Conservation (phyloP, 768 basidiomycete species). For the Tephrocybe sp. region DNA sequence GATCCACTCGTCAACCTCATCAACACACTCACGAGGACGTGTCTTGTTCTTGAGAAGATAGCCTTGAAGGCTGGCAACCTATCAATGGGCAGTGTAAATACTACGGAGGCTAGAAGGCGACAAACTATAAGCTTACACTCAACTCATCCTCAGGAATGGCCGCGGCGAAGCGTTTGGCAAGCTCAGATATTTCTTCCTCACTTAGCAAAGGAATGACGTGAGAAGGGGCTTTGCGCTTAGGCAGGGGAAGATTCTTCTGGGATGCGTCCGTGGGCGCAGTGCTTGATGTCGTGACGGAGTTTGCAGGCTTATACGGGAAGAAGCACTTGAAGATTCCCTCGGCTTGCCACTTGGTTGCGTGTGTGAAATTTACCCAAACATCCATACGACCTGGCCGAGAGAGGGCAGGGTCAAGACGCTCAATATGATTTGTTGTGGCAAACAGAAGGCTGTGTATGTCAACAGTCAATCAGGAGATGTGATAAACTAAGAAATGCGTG, state of each 20-base stretch:
- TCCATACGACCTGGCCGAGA: conserved; percentile 91
- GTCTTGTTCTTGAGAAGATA: conserved; percentile 90
- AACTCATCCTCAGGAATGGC: conserved; percentile 86
- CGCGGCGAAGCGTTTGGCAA: conserved; percentile 81
- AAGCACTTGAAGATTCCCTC: conserved; percentile 94
- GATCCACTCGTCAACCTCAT: conserved; percentile 78
- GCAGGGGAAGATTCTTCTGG: conserved; percentile 64
- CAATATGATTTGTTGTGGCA: conserved; percentile 93
- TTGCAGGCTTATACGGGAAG: conserved; percentile 68
- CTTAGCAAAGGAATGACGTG: conserved; percentile 68
- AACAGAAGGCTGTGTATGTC: conserved; percentile 64
- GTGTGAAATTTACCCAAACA: conserved; percentile 89
- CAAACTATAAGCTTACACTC: conserved; percentile 51
- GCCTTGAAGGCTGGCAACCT: conserved; percentile 85
- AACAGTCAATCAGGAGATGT: conserved; percentile 12
- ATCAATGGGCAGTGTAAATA: conserved; percentile 4
- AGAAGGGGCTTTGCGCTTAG: conserved; percentile 59
- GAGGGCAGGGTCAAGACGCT: conserved; percentile 87
- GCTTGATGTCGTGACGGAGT: conserved; percentile 15
- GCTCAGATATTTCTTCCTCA: conserved; percentile 72
- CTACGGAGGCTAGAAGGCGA: background rate
- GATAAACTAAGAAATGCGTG: conserved; percentile 1
- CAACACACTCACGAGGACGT: conserved; percentile 82
- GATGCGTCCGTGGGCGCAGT: conserved; percentile 44
- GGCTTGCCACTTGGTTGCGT: conserved; percentile 91